Conservation (phyloP, 1,284 basidiomycete genomes). For the Trametes sp. region DNA sequence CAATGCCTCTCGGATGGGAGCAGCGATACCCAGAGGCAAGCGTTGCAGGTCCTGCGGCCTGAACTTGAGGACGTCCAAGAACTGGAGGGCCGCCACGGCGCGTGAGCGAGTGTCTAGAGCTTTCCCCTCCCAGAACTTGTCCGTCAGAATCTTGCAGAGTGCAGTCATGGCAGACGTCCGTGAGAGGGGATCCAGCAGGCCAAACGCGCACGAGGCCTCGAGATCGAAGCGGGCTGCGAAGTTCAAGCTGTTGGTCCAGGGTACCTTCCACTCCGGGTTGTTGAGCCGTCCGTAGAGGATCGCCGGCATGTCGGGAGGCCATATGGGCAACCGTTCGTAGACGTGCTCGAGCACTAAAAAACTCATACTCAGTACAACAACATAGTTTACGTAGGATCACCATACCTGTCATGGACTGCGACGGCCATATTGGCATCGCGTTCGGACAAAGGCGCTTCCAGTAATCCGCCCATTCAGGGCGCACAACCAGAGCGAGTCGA, state of each 20-base stretch:
- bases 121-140: slow-evolving; percentile 44
- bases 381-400: neutral
- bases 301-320: slow-evolving; percentile 72
- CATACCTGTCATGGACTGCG: slow-evolving; percentile 53
- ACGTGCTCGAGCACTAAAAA: slow-evolving; percentile 51
- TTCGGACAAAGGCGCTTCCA: slow-evolving; percentile 82
- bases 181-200: slow-evolving; percentile 60
- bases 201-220: slow-evolving; percentile 65
- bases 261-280: slow-evolving; percentile 70
- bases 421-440: slow-evolving; percentile 62
- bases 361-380: neutral
- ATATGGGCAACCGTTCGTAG: slow-evolving; percentile 72
- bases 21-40: slow-evolving; percentile 77
- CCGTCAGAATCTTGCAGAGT: slow-evolving; percentile 65
- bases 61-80: slow-evolving; percentile 62
- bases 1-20: slow-evolving; percentile 85
- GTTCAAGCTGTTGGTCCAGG: slow-evolving; percentile 58
- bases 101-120: slow-evolving; percentile 60
- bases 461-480: slow-evolving; percentile 88
- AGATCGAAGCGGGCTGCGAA: slow-evolving; percentile 59
- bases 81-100: slow-evolving; percentile 68
- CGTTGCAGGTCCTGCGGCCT: slow-evolving; percentile 56
- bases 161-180: slow-evolving; percentile 55
- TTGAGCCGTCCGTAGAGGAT: slow-evolving; percentile 70
- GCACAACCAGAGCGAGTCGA: slow-evolving; percentile 68